Percentiles rank a stretch among this genome's conserved stretches.
Evolutionary conservation across 1,139 yeast species (phyloP).

Genomic region (Sugiyamaella grinbergsii): DNA sequence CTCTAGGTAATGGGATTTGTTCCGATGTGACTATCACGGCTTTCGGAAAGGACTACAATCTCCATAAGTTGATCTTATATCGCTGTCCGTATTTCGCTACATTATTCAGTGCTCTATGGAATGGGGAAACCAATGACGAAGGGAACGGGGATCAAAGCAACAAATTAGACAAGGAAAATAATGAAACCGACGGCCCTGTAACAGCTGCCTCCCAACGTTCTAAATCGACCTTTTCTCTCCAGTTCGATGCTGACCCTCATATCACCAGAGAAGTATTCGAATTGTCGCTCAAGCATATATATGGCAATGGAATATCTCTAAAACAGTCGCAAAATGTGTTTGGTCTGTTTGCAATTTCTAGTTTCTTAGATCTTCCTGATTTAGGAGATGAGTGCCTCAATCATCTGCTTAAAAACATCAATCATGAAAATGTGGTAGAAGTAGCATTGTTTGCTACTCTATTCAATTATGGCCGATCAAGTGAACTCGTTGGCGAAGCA

Average conservation of each 20-base stretch:
- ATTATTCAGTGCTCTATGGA: conserved; percentile 50
- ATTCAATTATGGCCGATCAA: conserved; percentile 50
- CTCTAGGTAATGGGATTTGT: conserved; percentile 48
- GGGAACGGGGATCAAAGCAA: conserved; percentile 9
- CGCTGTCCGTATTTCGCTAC: conserved; percentile 52
- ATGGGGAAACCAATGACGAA: conserved; percentile 38
- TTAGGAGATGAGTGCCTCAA: conserved; percentile 50
- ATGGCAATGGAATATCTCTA: conserved; percentile 5
- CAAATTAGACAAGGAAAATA: conserved; percentile 3
- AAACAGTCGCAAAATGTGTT: conserved; percentile 39
- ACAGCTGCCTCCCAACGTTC: background rate
- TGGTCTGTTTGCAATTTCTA: conserved; percentile 52
- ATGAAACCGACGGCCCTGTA: background rate
- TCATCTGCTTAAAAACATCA: conserved; percentile 42
- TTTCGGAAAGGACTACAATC: conserved; percentile 47
- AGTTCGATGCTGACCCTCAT: conserved; percentile 16
- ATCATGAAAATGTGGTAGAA: conserved; percentile 43
- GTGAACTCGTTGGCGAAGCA: conserved; percentile 49
- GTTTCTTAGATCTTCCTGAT: conserved; percentile 50
- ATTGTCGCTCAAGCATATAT: conserved; percentile 14
- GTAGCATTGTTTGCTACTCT: conserved; percentile 48
- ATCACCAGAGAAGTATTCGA: conserved; percentile 13
- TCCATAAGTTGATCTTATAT: conserved; percentile 51
- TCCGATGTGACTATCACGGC: conserved; percentile 52
- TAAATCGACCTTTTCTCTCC: background rate